Base-by-base conservation (phyloP, 73 alveolate genomes). In the Paramecium sexaurelia region DNA sequence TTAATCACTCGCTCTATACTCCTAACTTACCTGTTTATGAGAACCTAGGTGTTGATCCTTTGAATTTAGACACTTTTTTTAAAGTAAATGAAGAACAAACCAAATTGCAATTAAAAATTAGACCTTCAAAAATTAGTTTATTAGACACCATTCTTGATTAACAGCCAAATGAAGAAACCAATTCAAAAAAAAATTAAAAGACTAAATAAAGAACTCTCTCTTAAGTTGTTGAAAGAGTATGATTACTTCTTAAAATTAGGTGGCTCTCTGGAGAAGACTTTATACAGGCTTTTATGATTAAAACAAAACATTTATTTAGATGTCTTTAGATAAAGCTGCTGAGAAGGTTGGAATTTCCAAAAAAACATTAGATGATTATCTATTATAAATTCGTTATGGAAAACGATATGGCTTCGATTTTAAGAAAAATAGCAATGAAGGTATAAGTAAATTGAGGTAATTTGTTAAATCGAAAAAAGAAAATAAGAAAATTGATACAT, bases 251-350 rank as follows among this genome's bases (percentile, higher is more conserved):
- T 27, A 1, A 15, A 73, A 5, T 1, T 73, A 95, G 93, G 99
- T 98, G 6, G 96, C 98, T 75, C 95, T 95, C 1, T 98, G 99
- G 99, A 94, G 99, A 84, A 95, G 96, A 84, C 94, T 98, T 61
- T 98, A 98, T 89, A 96, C 97, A 92, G 99, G 99, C 10, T 93
- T 92, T 78, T 93, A 85, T 55, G 98, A 98, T 95, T 91, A 93
- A 47, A 96, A 97, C 20, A 95, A 95, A 35, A 84, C 61, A n/a
- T 92, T 95, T 68, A 67, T 83, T 17, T 69, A 95, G 67, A 87
- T 94, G 93, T 92, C 98, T 41, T 75, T 97, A 55, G 99, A 97
- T 26, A 98, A 97, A 40, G 99, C 99, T n/a, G 99, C 99, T 10
- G 94, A 85, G 13, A 92, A 89, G 73, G 99, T 97, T 13, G 96